phyloP scores from a whole-genome alignment of 202 grass and related monocot genomes.

The Hordeum pubiflorum region DNA sequence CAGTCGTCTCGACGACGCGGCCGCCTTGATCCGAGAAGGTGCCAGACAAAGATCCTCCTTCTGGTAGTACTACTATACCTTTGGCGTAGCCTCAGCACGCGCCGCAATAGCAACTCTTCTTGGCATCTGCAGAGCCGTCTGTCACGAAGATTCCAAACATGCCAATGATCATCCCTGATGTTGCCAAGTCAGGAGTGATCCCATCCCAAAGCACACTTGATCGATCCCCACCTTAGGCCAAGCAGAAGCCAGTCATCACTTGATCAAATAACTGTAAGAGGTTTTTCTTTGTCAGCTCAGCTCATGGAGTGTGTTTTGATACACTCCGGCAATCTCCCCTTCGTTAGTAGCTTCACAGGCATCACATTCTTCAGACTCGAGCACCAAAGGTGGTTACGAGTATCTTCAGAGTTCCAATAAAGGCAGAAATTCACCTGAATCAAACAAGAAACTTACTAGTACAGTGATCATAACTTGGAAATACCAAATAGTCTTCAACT shows the following conservation, averaged over 20 bases:
- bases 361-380: neutral
- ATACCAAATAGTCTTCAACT: neutral
- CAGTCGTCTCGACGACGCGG: neutral
- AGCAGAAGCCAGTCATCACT: slow-evolving; percentile 77
- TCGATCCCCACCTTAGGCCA: slow-evolving; percentile 54
- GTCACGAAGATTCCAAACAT: slow-evolving; percentile 60
- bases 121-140: slow-evolving; percentile 23
- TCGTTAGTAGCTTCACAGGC: slow-evolving; percentile 26
- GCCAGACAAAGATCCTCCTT: neutral
- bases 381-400: slow-evolving; percentile 66
- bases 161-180: slow-evolving; percentile 56
- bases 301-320: slow-evolving; percentile 35
- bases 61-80: too few relatives aligned
- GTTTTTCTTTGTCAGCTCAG: slow-evolving; percentile 54
- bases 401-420: slow-evolving; percentile 73
- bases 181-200: slow-evolving; percentile 56
- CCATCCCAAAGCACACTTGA: slow-evolving; percentile 49
- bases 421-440: slow-evolving; percentile 54
- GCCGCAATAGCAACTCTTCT: neutral
- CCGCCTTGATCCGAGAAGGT: neutral
- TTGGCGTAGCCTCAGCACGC: neutral
- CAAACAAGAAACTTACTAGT: neutral
- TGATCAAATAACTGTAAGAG: slow-evolving; percentile 66
- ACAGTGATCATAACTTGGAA: neutral
- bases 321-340: slow-evolving; percentile 55